Base-by-base conservation (phyloP, 2,329 filamentous ascomycete genomes). In the Mollisiaceae sp. region DNA sequence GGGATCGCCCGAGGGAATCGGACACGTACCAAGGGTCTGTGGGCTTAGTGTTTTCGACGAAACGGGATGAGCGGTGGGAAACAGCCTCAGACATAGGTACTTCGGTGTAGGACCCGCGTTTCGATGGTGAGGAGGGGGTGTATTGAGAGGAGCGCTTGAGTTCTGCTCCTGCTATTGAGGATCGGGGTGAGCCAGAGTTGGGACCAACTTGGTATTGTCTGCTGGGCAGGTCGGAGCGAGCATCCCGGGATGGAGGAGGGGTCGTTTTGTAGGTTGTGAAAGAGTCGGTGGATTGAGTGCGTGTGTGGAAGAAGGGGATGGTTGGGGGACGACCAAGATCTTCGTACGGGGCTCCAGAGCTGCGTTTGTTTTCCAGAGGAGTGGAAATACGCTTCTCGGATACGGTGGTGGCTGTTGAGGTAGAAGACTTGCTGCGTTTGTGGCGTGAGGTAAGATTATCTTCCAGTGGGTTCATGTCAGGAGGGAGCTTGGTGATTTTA, bases 381-480 rank as follows among this genome's bases (percentile, higher is more conserved):
- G 78, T 80, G 0, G 82, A 85, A 59, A 87, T 77, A 62, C 89
- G 86, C 76, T 91, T 91, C 67, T 91, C 86, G 11, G 82, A 81
- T 2, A 83, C 80, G 18, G 67, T 72, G 36, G 68, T 69, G 27
- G 68, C 71, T 1, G 68, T 70, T n/a, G 75, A 75, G 8, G 76
- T 69, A 5, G 74, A 76, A 14, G 84, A 86, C 70, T 86, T 87
- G 75, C 91, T 94, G 74, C 91, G 87, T 82, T 93, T 94, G 79
- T 96, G 93, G 27, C 89, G 86, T 12, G 92, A 89, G 1, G 93
- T 97, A 65, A 97, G 81, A 73, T 94, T 89, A 70, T 91, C 88
- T 76, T 97, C 94, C 15, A 98, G 83, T 1, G 94, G 94, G 76
- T 98, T 98, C 91, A 97, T 93, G 75, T 98, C 94, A 0, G 94